Conservation (phyloP, 179 eudicot species). For the Silene vulgaris region DNA sequence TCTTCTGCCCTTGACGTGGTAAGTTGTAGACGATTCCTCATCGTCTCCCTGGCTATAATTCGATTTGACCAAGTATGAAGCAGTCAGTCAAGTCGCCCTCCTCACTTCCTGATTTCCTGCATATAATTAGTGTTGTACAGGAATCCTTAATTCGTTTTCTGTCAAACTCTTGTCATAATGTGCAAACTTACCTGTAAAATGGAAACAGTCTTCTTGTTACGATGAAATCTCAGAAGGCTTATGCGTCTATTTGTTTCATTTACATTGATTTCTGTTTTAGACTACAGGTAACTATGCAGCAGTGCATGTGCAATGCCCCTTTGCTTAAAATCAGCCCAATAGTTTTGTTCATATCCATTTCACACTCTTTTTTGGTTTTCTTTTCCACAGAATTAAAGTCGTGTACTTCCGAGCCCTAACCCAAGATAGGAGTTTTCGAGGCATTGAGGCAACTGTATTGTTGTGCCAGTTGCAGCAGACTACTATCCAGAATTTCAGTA, state of each 20-base stretch:
- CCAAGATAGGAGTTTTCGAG: too few relatives aligned
- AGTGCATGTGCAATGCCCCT: not conserved
- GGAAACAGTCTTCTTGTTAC: not conserved
- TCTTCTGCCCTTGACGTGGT: constrained; percentile 4
- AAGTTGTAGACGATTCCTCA: constrained; percentile 14
- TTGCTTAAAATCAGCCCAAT: not conserved
- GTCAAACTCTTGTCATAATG: not conserved
- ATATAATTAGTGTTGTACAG: not conserved
- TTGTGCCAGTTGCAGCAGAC: not conserved
- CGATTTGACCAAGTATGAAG: not conserved
- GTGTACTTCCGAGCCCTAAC: not conserved
- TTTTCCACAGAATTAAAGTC: not conserved
- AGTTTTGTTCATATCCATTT: not conserved
- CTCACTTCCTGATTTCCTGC: not conserved
- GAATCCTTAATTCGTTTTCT: not conserved
- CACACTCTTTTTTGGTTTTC: not conserved
- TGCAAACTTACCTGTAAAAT: not conserved
- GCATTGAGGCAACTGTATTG: not conserved
- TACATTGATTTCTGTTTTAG: not conserved
- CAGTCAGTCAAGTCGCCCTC: not conserved
- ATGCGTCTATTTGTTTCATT: not conserved
- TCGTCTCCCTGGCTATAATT: not conserved
- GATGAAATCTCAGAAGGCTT: not conserved
- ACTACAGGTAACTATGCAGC: not conserved
- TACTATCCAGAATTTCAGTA: not conserved